Base-by-base conservation (phyloP, 495 filamentous ascomycete species). In the Trichoderma reesei region DNA sequence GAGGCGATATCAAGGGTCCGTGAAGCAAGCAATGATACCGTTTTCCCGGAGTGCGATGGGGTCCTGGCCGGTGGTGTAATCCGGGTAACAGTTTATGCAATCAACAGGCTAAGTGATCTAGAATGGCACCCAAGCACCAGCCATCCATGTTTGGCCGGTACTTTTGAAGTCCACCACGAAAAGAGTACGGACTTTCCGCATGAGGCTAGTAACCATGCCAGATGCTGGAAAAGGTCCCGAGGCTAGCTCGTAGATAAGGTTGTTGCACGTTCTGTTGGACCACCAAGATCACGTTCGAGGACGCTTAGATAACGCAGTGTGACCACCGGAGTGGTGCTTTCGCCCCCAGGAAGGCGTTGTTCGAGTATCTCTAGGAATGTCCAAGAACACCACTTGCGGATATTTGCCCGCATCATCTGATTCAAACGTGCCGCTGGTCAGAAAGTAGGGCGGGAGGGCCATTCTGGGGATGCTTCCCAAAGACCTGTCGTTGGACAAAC, bases 11-110 rank as follows among this genome's bases (percentile, higher is more conserved):
- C 31, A 16, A 13, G 5, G 11, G 3, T 5, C 10, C 3, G 1
- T 14, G 4, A 33, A 36, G 14, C 51, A 34, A 48, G 14, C 51
- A 34, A 48, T 3, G 26, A 46, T 18, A 46, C 6, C 5, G 34
- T 33, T 9, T n/a, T 10, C 16, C 8, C 18, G 44, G n/a, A 48
- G 16, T 18, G 44, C 18, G 18, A 48, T 26, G 44, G 44, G n/a
- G n/a, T 48, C 44, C 3, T 26, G 44, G 20, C 10, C 51, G 51
- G 51, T 56, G 51, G 51, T 56, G 51, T 56, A 56, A 56, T 56
- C 33, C 51, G 10, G 26, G 51, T 56, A 26, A 56, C 26, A 56
- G 8, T 14, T 56, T 56, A 56, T 56, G 51, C 51, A 10, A 56
- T 56, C 51, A 56, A 56, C 13, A 56, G 51, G 11, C 10, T 34